Base-by-base conservation (phyloP, 305 asterid species). In the Withania somnifera region DNA sequence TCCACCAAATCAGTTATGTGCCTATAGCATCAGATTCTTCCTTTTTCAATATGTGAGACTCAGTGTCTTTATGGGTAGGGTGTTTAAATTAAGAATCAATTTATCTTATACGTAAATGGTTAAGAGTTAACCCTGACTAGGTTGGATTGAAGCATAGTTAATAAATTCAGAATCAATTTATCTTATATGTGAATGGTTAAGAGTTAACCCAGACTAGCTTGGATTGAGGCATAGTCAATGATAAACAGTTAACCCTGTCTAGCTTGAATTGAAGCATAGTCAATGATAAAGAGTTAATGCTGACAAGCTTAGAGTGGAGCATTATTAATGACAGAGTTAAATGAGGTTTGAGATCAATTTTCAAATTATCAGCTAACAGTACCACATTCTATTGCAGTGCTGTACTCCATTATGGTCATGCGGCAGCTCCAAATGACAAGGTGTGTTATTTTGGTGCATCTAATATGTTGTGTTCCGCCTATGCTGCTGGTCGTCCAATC, bases 361-460 rank as follows among this genome's bases (percentile, higher is more conserved):
- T 82, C 77, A 81, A 71, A 84, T 67, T 40, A 38, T 79, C 85
- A 53, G 80, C 81, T 86, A 81, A 87, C 53, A 52, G 57, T 81
- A 83, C 42, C 19, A 53, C 63, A 36, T 75, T 57, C 63, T 80
- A 40, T 85, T 86, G 82, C 91, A 94, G 99, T 88, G 87, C 98
- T 58, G 93, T 94, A 81, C 98, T 96, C 86, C 99, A 96, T 89
- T 96, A 96, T 88, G 99, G 99, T 79, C 99, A 94, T 88, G 97
- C 98, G 80, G 99, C 97, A 75, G 99, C 99, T 83, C 98, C 98
- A 71, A 96, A 96, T 87, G 98, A 94, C 87, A 93, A 86, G 94
- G 99, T 94, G 92, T 81, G 88, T 81, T 85, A 78, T 79, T 75
- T 52, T 81, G 83, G 76, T 83, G 54, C 17, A 9, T 77, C 84